These are phyloP conservation scores for Solanum hybrid DNA, from an alignment of 305 asterid genomes.

Conservation along the genomic window DNA sequence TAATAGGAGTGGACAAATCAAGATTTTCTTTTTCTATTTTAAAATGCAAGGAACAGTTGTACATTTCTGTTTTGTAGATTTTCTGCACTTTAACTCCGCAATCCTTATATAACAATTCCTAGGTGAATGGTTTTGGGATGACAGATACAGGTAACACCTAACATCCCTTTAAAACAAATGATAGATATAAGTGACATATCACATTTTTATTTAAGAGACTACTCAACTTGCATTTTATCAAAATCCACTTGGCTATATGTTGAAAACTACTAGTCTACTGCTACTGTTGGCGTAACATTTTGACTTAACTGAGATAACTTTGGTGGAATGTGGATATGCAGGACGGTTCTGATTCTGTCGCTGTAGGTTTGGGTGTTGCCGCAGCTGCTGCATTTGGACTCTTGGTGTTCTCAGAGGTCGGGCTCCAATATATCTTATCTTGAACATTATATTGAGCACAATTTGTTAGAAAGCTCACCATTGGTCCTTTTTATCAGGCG, in stretches of 20 bases:
- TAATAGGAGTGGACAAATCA: background rate
- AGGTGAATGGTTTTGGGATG: background rate
- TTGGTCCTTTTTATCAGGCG: constrained; percentile 34
- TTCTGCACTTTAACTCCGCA: background rate
- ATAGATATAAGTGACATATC: background rate
- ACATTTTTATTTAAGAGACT: background rate
- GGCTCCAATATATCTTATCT: background rate
- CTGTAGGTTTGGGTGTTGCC: constrained; percentile 61
- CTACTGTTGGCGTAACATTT: background rate
- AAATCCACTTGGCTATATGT: background rate
- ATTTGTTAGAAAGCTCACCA: background rate
- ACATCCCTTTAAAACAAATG: background rate
- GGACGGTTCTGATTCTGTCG: constrained; percentile 45
- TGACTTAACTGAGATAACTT: background rate
- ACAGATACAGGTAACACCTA: background rate
- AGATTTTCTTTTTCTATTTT: background rate
- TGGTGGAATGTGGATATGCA: constrained; percentile 20
- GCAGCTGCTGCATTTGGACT: constrained; percentile 74
- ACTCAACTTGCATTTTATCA: background rate
- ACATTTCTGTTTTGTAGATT: background rate
- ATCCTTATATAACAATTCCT: background rate
- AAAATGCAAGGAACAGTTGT: background rate
- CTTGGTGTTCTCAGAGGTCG: constrained; percentile 79
- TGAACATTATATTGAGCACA: background rate
- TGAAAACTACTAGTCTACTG: background rate